Evolutionary conservation across 2,329 filamentous ascomycete genomes (phyloP).

Genomic region (Aspergillus sp.): DNA sequence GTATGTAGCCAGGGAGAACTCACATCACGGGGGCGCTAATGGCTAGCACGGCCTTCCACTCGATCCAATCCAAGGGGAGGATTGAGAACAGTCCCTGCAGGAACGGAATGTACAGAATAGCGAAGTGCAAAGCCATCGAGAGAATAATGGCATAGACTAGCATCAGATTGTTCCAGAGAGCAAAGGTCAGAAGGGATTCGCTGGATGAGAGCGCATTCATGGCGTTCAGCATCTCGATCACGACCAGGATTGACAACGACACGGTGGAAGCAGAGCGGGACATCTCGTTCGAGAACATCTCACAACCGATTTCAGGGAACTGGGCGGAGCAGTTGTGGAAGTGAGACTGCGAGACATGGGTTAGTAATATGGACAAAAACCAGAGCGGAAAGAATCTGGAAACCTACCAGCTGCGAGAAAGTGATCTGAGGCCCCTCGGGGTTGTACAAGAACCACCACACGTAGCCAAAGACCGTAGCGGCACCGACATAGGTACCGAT

Average conservation of each 20-base stretch:
- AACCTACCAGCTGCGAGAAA: conserved; percentile 74
- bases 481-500: conserved; percentile 93
- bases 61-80: conserved; percentile 75
- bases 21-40: conserved; percentile 93
- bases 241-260: conserved; percentile 84
- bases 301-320: conserved; percentile 86
- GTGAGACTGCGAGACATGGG: conserved; percentile 55
- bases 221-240: conserved; percentile 99
- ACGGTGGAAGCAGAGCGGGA: conserved; percentile 90
- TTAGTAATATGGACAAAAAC: conserved; percentile 7
- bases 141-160: conserved; percentile 90
- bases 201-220: conserved; percentile 97
- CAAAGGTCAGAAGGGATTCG: conserved; percentile 88
- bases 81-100: conserved; percentile 89
- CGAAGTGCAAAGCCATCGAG: conserved; percentile 94
- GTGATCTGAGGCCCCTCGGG: conserved; percentile 82
- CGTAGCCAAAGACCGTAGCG: conserved; percentile 93
- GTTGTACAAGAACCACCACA: conserved; percentile 99
- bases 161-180: conserved; percentile 98
- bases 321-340: conserved; percentile 89
- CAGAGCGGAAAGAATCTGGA: conserved; percentile 4
- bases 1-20: conserved; percentile 43
- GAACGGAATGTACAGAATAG: conserved; percentile 86
- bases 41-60: conserved; percentile 87
- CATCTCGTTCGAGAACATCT: conserved; percentile 85